A percentile compares a stretch with the other conserved stretches of the same genome.
Conservation (phyloP, 2,329 filamentous ascomycete species). For the Colletotrichum theobromicola region DNA sequence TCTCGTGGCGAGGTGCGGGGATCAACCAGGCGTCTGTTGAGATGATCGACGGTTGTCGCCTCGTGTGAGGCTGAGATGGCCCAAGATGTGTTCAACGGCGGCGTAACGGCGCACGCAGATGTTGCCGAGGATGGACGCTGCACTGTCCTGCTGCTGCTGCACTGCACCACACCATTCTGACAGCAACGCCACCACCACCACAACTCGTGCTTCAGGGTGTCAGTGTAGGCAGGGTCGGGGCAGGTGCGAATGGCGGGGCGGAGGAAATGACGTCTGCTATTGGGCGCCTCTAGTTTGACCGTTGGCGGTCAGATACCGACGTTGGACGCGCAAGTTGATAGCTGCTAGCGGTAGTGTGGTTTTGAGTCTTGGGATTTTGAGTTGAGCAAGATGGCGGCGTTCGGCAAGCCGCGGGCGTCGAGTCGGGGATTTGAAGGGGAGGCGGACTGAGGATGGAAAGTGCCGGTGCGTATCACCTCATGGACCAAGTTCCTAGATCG, state of each 20-base stretch:
- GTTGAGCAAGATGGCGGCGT: background rate
- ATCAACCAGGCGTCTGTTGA: conserved; percentile 11
- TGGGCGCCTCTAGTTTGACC: background rate
- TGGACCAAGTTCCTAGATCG: background rate
- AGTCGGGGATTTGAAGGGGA: background rate
- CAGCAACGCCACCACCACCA: background rate
- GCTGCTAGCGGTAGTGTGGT: background rate
- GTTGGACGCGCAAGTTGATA: background rate
- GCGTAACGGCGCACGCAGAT: background rate
- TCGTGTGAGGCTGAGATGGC: conserved; percentile 19
- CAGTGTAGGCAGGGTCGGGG: background rate
- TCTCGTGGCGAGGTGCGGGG: conserved; percentile 10
- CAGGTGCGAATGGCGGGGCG: background rate
- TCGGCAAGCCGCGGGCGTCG: background rate
- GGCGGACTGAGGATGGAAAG: background rate
- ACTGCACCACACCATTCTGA: background rate
- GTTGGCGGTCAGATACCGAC: background rate
- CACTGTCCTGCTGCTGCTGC: background rate
- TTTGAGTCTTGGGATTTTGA: background rate
- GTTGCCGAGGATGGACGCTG: background rate
- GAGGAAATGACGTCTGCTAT: background rate
- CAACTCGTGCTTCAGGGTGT: conserved; percentile 1
- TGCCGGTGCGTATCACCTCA: background rate
- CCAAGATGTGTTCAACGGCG: conserved; percentile 1
- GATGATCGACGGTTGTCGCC: conserved; percentile 15